Evolutionary conservation across 129 eudicot genomes (phyloP), one percentile per base, ranked within the genome.

Genomic region (Scalesia atractyloides): DNA sequence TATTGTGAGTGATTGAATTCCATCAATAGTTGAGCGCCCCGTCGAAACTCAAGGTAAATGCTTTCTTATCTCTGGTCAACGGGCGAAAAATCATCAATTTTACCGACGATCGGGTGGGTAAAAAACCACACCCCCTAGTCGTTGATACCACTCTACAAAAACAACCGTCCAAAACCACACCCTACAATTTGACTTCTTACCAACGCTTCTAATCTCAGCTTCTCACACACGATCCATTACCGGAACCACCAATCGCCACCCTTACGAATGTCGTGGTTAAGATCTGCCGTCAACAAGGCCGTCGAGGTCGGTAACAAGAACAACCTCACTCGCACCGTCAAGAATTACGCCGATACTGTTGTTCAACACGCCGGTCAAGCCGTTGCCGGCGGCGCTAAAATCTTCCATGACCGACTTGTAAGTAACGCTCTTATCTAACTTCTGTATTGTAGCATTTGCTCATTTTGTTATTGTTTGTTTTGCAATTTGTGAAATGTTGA

Each of bases 321-420:
- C 82, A 93, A 87, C 77, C 76, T 93, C 43, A 89, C 91, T 39
- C 90, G 97, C 64, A 88, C 91, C 64, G 91, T 93, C 60, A 89
- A 73, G 69, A 93, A 89, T 76, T 93, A 89, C 61, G 93, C 98
- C 11, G 98, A 93, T 70, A 70, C 87, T 15, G 98, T 94, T 17
- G 97, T 88, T 39, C 98, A 87, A 4, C 97, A 90, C 8, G 97
- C 97, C 76, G 97, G 98, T 66, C 98, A 90, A 81, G 98, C 98
- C 34, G 98, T 94, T n/a, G 96, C 97, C 34, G 98, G 84, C 44
- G 98, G 98, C 72, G 98, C 98, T 66, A 89, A 93, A 72, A 82
- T 94, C 57, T 56, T 94, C 71, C 95, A 94, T 48, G 97, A 87
- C 56, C 89, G 89, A 76, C 84, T 89, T 19, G 98, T 94, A 82